A percentile compares a stretch with the other conserved stretches of the same genome.
Evolutionary conservation across 306 rosid species (phyloP).

Genomic region (Sphenostylis stenocarpa): DNA sequence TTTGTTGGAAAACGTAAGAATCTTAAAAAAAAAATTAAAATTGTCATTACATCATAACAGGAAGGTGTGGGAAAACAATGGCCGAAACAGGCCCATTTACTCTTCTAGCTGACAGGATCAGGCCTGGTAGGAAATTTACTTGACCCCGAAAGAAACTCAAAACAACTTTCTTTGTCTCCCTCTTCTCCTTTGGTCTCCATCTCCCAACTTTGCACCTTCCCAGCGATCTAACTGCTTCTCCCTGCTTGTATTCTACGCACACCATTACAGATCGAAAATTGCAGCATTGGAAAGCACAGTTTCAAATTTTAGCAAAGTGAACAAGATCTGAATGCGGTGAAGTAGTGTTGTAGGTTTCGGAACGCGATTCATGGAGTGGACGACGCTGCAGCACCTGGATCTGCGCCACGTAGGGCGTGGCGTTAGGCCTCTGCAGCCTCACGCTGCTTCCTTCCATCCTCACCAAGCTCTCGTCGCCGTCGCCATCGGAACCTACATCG

Average conservation of each 20-base stretch:
- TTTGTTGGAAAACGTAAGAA: too few relatives aligned
- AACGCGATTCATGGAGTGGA: constrained; percentile 78
- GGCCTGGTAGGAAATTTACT: not conserved
- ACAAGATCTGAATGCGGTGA: constrained; percentile 37
- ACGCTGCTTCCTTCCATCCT: constrained; percentile 85
- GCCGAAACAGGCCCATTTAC: not conserved
- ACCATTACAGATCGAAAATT: not conserved
- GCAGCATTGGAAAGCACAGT: not conserved
- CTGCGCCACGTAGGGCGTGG: constrained; percentile 88
- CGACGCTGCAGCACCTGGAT: constrained; percentile 96
- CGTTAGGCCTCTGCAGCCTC: constrained; percentile 77
- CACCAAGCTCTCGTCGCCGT: constrained; percentile 88
- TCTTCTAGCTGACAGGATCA: not conserved
- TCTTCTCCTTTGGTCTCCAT: not conserved
- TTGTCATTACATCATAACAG: too few relatives aligned
- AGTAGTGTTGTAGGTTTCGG: constrained; percentile 8
- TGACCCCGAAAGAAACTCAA: not conserved
- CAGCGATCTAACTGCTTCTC: not conserved
- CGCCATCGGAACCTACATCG: constrained; percentile 86
- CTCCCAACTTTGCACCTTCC: not conserved
- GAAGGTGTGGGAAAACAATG: too few relatives aligned
- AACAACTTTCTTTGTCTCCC: not conserved
- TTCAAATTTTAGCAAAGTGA: not conserved
- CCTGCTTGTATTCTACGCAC: not conserved
- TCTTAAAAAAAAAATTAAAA: too few relatives aligned